phyloP scores from a whole-genome alignment of 805 yeast species.

The Sungouiella blattae region DNA sequence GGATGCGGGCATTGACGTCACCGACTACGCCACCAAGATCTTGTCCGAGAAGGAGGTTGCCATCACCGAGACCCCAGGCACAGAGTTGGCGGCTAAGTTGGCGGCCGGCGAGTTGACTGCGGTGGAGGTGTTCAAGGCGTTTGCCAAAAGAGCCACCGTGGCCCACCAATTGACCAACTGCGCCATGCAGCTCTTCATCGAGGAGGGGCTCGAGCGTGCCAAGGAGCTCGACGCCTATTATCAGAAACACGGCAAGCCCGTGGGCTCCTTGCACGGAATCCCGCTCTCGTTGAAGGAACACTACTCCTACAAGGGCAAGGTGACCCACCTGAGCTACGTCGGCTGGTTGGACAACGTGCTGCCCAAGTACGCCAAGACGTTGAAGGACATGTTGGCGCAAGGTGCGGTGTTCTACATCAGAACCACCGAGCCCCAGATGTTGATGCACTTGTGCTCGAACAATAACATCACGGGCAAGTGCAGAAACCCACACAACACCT shows the following conservation, averaged over 20 bases:
- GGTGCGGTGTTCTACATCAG: conserved; percentile 18
- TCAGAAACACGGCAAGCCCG: conserved; percentile 8
- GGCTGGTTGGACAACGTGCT: conserved; percentile 13
- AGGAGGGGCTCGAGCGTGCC: conserved; percentile 18
- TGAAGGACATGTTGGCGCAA: conserved; percentile 9
- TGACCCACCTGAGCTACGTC: conserved; percentile 14
- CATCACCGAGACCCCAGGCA: conserved; percentile 11
- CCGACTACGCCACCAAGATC: conserved; percentile 7
- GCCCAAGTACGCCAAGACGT: conserved; percentile 6
- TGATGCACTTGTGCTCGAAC: conserved; percentile 17
- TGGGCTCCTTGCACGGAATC: conserved; percentile 17
- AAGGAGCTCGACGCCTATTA: conserved; percentile 12
- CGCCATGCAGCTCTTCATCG: conserved; percentile 18
- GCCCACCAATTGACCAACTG: conserved; percentile 18
- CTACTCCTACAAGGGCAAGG: conserved; percentile 11
- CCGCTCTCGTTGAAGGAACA: conserved; percentile 18
- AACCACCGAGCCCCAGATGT: conserved; percentile 16
- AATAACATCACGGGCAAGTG: conserved; percentile 17
- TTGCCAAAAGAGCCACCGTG: conserved; percentile 16
- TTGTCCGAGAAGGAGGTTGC: conserved; percentile 8
- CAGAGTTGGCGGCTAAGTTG: conserved; percentile 11
- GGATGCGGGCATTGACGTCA: conserved; percentile 14
- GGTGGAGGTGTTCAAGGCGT: conserved; percentile 12
- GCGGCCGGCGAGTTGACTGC: conserved; percentile 12
- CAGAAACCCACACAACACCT: conserved; percentile 16